These are phyloP conservation scores for Trichophyton simii DNA, from an alignment of 2,329 filamentous ascomycete species.

Conservation along the genomic window DNA sequence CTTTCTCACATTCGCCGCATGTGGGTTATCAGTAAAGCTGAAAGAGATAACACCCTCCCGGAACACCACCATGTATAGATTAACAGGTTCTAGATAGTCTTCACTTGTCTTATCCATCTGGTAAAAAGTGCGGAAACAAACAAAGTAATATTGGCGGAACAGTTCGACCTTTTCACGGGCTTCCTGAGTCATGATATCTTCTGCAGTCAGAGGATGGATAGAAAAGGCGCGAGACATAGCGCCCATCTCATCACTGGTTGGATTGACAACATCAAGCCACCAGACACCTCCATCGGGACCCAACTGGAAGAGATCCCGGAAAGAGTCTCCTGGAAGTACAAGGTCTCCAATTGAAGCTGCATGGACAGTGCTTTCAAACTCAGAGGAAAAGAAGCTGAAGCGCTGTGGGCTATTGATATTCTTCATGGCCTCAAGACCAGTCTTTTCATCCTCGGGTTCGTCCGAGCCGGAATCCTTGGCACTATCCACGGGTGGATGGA, in stretches of 20 bases:
- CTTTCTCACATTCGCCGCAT: constrained; percentile 78
- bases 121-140: constrained; percentile 89
- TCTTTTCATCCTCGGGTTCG: constrained; percentile 14
- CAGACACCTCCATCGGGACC: constrained; percentile 70
- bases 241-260: constrained; percentile 75
- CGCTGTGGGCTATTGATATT: constrained; percentile 55
- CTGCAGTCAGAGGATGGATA: constrained; percentile 86
- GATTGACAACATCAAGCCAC: constrained; percentile 93
- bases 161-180: constrained; percentile 96
- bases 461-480: neutral
- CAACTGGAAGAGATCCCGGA: constrained; percentile 73
- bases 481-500: constrained; percentile 24
- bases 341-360: constrained; percentile 79
- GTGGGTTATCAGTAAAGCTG: constrained; percentile 76
- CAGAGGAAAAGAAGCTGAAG: constrained; percentile 95
- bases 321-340: constrained; percentile 75
- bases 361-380: constrained; percentile 85
- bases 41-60: constrained; percentile 91
- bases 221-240: constrained; percentile 88
- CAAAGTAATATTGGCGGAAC: constrained; percentile 95
- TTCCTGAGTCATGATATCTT: constrained; percentile 92
- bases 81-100: constrained; percentile 83
- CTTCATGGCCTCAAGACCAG: constrained; percentile 22
- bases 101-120: constrained; percentile 66
- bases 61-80: constrained; percentile 94